Base-by-base conservation (phyloP, 257 asterid genomes). In the Lavandula angustifolia region DNA sequence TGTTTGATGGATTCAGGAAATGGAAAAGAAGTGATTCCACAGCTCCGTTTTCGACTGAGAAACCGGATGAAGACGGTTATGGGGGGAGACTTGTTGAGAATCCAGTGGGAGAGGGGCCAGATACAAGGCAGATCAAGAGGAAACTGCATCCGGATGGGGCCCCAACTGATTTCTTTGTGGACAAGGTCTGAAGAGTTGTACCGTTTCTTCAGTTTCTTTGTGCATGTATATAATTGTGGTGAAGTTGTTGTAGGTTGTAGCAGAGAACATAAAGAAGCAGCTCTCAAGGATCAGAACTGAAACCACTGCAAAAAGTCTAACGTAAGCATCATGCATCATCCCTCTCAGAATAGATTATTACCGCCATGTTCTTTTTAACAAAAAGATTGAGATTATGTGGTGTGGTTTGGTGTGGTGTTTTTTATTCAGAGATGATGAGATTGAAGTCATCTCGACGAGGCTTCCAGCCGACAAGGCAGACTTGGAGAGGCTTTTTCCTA, bases 391-490 rank as follows among this genome's bases (percentile, higher is more conserved):
- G 48, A 22, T 13, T 53, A n/a, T 59, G 41, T 32, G 57, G 1
- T 17, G 6, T 49, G 13, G 6, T 14, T 37, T 47, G 5, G 14
- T 3, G 54, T 35, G 6, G 16, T 16, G 38, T 17, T 29, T 3
- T 59, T 38, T 16, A 53, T 27, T 18, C 79, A 87, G 95, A 64
- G 85, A 87, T 66, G 90, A 85, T 47, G 83, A 90, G 55, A 81
- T 90, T 54, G 95, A 90, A 78, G 85, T 77, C n/a, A 82, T 90
- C 67, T 84, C 97, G 38, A 85, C 84, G 33, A 78, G 85, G 84
- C 90, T 90, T 68, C 96, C 96, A 17, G 91, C 75, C 17, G 90
- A 87, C 71, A 81, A 73, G 72, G 88, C 77, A 41, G 97, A 90
- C 74, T 76, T 90, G 38, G 74, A 52, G 50, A 75, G 49, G 78